Base-by-base conservation (phyloP, 1,284 basidiomycete genomes). In the Wallemia ichthyophaga region DNA sequence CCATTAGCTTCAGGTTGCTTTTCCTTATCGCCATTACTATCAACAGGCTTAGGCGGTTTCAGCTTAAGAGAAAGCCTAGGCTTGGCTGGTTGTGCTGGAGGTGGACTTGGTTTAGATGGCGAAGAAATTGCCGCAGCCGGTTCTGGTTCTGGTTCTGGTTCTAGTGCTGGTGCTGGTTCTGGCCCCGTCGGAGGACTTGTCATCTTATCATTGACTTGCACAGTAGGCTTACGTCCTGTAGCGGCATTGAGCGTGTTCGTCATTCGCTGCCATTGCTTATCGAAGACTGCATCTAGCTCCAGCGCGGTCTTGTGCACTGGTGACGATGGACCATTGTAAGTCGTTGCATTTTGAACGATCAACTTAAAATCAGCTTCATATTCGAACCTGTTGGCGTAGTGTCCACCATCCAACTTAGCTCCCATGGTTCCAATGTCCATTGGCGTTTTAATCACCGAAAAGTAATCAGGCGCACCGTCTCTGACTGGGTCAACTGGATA, bases 401-500 rank as follows among this genome's bases (percentile, higher is more conserved):
- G 37, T 0, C 88, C 88, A 61, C 77, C 79, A 65, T 87, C 81
- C 25, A 98, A 72, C 70, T 94, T 96, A 59, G 83, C 83, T 23
- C 75, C 74, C 72, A 94, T 85, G 0, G 88, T 91, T 58, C 80
- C 81, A 15, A 98, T 73, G 68, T 99, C 92, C 86, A 99, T 96
- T 0, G 94, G 92, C 17, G 82, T 75, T 68, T 85, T 84, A 70
- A 99, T 84, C 61, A 92, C 72, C 59, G 84, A 79, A 65, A 88
- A 87, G 69, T 96, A 96, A 63, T 83, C 81, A 19, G 84, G 83
- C 19, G 85, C 85, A 65, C 78, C 75, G 66, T 91, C 85, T 63
- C 85, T 75, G 24, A 89, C 77, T 24, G 86, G 85, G 69, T 91
- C 92, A 25, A 96, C 91, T 27, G 92, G 87, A 61, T 84, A 79